Conservation (phyloP, 2,329 filamentous ascomycete genomes). For the Sphaerulina musiva region DNA sequence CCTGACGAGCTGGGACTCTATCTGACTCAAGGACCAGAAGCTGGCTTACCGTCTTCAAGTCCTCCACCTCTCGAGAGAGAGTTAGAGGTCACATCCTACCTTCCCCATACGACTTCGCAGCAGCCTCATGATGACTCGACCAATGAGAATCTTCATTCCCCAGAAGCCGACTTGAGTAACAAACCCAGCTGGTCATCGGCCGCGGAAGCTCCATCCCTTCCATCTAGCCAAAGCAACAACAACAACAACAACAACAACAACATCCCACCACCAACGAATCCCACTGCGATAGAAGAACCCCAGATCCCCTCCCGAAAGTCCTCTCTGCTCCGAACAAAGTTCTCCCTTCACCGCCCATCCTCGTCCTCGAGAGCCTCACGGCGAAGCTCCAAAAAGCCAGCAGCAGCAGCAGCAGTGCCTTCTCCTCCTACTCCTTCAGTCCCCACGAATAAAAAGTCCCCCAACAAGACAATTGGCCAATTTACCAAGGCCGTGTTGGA, state of each 20-base stretch:
- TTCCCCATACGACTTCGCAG: background rate
- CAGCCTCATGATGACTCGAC: background rate
- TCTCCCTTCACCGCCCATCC: background rate
- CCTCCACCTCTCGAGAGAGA: slow-evolving; percentile 1
- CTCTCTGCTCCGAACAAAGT: slow-evolving; percentile 1
- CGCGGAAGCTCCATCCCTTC: background rate
- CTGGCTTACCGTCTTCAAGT: background rate
- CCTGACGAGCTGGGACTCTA: slow-evolving; percentile 9
- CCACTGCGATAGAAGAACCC: background rate
- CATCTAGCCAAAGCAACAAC: slow-evolving; percentile 1
- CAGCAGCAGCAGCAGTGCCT: too few relatives aligned
- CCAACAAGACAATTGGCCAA: background rate
- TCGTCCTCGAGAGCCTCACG: background rate
- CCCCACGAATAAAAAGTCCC: background rate
- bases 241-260: background rate
- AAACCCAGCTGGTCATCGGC: slow-evolving; percentile 3
- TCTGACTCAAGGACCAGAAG: background rate
- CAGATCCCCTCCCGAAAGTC: background rate
- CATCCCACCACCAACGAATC: background rate
- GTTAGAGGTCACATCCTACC: background rate
- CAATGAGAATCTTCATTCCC: background rate
- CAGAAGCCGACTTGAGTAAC: background rate
- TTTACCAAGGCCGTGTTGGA: background rate
- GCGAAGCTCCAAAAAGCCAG: background rate
- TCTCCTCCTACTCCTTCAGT: background rate